A percentile compares a stretch with the other conserved stretches of the same genome.
These are phyloP conservation scores for Prosopis cineraria DNA, from an alignment of 306 rosid species.

Conservation along the genomic window DNA sequence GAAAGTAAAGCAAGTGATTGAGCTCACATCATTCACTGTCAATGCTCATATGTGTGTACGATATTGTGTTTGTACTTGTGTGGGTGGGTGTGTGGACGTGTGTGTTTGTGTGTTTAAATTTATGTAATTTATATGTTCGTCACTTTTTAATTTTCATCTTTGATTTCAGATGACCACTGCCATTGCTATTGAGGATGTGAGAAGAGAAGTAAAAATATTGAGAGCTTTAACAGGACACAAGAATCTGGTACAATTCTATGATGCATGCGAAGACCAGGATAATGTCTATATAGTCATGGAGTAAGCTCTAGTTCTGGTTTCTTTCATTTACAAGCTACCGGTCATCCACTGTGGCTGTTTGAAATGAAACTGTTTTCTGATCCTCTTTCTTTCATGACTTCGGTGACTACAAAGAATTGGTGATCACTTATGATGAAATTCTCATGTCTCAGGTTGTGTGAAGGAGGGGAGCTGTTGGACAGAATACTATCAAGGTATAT, in stretches of 20 bases:
- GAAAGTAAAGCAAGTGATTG: conserved; percentile 6
- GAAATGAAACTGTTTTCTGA: conserved; percentile 13
- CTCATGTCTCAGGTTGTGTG: conserved; percentile 63
- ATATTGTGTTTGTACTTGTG: background rate
- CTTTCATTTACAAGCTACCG: conserved; percentile 3
- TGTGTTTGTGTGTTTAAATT: background rate
- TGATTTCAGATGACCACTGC: conserved; percentile 87
- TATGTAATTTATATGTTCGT: background rate
- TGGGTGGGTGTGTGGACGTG: background rate
- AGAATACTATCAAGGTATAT: conserved; percentile 83
- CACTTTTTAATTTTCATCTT: conserved; percentile 25
- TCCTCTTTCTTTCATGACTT: conserved; percentile 16
- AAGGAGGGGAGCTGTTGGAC: conserved; percentile 97
- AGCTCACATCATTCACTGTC: background rate
- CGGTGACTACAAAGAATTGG: background rate
- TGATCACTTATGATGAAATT: conserved; percentile 9
- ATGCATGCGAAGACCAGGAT: conserved; percentile 84
- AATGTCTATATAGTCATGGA: conserved; percentile 93
- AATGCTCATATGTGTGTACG: background rate
- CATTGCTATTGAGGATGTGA: conserved; percentile 93
- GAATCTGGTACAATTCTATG: conserved; percentile 75
- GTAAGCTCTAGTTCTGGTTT: conserved; percentile 51
- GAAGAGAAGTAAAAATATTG: conserved; percentile 94
- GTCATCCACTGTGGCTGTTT: background rate
- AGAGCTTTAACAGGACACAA: conserved; percentile 84